A percentile compares a stretch with the other conserved stretches of the same genome.
Conservation (phyloP, 176 grass and related monocot genomes). For the Thinopyrum elongatum region DNA sequence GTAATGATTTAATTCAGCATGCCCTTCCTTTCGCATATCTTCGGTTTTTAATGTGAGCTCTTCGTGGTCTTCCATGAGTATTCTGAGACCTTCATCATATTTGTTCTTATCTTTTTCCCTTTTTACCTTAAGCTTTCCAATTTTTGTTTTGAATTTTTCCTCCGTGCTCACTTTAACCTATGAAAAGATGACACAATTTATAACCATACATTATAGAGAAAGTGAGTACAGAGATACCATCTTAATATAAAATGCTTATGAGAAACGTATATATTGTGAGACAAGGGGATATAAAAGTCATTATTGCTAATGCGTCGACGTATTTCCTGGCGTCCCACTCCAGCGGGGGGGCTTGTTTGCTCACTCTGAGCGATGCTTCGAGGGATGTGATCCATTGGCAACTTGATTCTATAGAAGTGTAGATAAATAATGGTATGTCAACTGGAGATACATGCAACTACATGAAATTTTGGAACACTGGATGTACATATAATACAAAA, state of each 20-base stretch:
- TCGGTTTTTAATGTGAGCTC: not conserved
- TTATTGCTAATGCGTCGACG: not conserved
- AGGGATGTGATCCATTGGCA: not conserved
- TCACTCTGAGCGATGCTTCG: not conserved
- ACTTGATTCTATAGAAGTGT: not conserved
- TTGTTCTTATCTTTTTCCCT: not conserved
- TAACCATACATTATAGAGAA: too few species aligned
- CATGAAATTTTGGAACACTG: not conserved
- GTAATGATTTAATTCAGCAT: not conserved
- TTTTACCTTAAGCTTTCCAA: not conserved
- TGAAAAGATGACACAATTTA: not conserved
- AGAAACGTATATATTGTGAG: too few species aligned
- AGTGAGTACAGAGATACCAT: not conserved
- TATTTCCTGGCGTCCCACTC: not conserved
- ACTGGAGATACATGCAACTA: not conserved
- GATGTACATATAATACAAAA: not conserved
- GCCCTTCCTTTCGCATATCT: not conserved
- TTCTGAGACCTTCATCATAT: not conserved
- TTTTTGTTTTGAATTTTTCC: not conserved
- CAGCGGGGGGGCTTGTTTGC: not conserved
- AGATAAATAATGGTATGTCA: not conserved
- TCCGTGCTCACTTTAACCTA: not conserved
- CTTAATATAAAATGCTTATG: too few species aligned
- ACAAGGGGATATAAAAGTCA: not conserved
- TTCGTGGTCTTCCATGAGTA: not conserved